These are phyloP conservation scores for Annona squamosa DNA, from an alignment of 164 flowering plant species.

Conservation along the genomic window DNA sequence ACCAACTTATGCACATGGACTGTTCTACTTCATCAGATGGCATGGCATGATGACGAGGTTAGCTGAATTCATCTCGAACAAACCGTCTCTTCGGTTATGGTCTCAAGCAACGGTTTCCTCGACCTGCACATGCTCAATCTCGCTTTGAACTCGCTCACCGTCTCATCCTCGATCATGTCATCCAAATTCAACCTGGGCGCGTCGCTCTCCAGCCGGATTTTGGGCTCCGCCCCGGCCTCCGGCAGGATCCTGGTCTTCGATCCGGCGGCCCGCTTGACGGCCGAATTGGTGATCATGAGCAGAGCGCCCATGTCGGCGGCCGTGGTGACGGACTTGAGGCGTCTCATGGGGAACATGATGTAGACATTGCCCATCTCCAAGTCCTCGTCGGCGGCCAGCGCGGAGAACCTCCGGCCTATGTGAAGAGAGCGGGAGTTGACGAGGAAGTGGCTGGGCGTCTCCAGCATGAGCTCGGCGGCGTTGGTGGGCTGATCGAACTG, in stretches of 20 bases:
- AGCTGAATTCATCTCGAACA: conserved; percentile 14
- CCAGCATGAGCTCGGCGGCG: conserved; percentile 83
- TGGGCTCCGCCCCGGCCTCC: conserved; percentile 13
- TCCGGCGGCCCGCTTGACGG: conserved; percentile 16
- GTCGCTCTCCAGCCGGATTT: conserved; percentile 3
- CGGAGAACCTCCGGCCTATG: conserved; percentile 48
- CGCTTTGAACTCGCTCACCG: conserved; percentile 34
- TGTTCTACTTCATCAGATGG: no score
- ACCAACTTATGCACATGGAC: no score
- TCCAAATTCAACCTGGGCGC: conserved; percentile 35
- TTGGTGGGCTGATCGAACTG: conserved; percentile 27
- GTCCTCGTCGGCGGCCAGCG: conserved; percentile 75
- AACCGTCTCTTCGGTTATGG: conserved; percentile 59
- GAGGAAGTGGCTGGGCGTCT: conserved; percentile 55
- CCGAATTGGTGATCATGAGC: conserved; percentile 31
- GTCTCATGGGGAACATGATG: conserved; percentile 61
- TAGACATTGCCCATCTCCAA: conserved; percentile 54
- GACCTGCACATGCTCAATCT: conserved; percentile 46
- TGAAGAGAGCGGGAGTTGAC: conserved; percentile 45
- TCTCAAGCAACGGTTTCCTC: conserved; percentile 68
- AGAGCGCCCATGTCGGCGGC: conserved; percentile 50
- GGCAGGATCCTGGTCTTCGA: conserved; percentile 28
- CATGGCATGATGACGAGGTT: no score
- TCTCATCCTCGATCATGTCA: conserved; percentile 35
- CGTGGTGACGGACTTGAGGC: conserved; percentile 45